Evolutionary conservation across 495 filamentous ascomycete genomes (phyloP).

Genomic region (Daldinia decipiens): DNA sequence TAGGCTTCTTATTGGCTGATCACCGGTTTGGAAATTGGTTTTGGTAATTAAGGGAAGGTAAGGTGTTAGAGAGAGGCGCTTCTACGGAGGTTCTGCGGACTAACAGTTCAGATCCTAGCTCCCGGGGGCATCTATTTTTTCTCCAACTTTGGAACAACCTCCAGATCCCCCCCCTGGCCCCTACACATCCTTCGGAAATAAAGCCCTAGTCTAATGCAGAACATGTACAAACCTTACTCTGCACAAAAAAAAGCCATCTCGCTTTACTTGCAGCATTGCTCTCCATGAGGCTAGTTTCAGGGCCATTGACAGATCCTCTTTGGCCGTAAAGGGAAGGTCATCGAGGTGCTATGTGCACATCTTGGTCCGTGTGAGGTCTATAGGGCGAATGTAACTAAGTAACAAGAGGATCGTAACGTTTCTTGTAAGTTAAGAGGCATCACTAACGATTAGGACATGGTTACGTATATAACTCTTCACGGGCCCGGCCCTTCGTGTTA

Average conservation of each 20-base stretch:
- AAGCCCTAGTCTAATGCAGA: conserved; percentile 39
- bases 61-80: conserved; percentile 42
- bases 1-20: conserved; percentile 18
- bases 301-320: conserved; percentile 25
- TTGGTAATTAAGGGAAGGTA: conserved; percentile 46
- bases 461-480: conserved; percentile 40
- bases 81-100: conserved; percentile 44
- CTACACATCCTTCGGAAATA: conserved; percentile 41
- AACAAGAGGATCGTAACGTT: conserved; percentile 42
- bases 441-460: conserved; percentile 28
- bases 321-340: conserved; percentile 38
- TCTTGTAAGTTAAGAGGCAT: conserved; percentile 38
- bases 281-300: conserved; percentile 37
- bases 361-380: conserved; percentile 19
- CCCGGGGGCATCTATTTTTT: conserved; percentile 12
- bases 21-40: conserved; percentile 38
- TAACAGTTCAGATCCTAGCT: conserved; percentile 33
- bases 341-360: conserved; percentile 13
- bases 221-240: conserved; percentile 34
- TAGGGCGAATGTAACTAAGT: conserved; percentile 37
- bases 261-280: conserved; percentile 29
- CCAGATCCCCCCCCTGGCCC: conserved; percentile 29
- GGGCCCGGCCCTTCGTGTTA: conserved; percentile 28
- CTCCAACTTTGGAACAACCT: conserved; percentile 39
- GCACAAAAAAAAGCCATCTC: conserved; percentile 18